phyloP scores from a whole-genome alignment of 2,329 filamentous ascomycete species.

The Aspergillus sp. region DNA sequence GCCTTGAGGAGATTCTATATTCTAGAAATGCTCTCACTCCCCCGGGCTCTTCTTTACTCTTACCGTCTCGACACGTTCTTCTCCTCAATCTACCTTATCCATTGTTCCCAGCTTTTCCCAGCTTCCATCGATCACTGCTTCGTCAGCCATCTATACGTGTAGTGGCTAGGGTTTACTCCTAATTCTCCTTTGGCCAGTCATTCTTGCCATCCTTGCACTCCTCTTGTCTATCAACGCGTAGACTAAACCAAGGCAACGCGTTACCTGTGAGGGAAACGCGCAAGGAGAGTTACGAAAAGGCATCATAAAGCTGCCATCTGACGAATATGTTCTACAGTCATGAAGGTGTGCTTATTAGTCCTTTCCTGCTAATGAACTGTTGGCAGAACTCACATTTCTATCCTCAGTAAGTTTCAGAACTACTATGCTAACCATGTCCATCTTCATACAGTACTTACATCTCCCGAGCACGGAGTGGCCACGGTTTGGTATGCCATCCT shows the following conservation, averaged over 20 bases:
- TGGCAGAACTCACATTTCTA: background rate
- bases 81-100: background rate
- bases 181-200: background rate
- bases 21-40: background rate
- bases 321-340: constrained; percentile 87
- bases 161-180: background rate
- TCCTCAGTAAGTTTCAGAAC: background rate
- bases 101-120: background rate
- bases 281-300: background rate
- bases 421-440: constrained; percentile 20
- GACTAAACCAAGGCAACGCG: background rate
- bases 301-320: background rate
- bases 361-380: background rate
- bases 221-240: background rate
- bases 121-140: background rate
- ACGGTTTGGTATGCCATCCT: constrained; percentile 75
- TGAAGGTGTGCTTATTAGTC: constrained; percentile 67
- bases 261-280: background rate
- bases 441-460: constrained; percentile 66
- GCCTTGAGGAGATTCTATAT: background rate
- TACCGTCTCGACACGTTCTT: background rate
- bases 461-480: constrained; percentile 83
- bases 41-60: background rate
- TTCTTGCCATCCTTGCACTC: background rate
- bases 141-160: background rate